Percentiles rank a stretch among this genome's conserved stretches.
Evolutionary conservation across 345 rosid species (phyloP).

Genomic region (Salix viminalis): DNA sequence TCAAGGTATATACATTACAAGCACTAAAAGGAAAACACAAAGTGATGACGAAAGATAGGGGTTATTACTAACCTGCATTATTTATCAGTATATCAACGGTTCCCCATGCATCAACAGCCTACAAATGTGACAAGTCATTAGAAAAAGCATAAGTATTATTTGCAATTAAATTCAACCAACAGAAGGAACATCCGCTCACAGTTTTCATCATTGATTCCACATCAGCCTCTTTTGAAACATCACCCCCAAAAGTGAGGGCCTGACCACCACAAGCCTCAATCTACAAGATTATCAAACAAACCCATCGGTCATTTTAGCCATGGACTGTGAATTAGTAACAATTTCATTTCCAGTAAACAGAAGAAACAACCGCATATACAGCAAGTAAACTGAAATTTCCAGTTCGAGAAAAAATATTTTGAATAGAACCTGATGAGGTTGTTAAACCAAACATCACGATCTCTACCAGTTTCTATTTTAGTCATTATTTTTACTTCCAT

Average conservation of each 20-base stretch:
- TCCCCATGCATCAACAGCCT: conserved; percentile 96
- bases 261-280: conserved; percentile 87
- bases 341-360: not conserved
- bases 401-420: not conserved
- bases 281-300: conserved; percentile 37
- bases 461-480: not conserved
- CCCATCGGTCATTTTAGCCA: conserved; percentile 7
- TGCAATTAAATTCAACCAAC: not conserved
- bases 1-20: not conserved
- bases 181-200: conserved; percentile 41
- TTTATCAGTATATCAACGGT: conserved; percentile 86
- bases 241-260: conserved; percentile 92
- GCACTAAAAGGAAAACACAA: not conserved
- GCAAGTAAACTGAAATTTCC: not conserved
- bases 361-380: not conserved
- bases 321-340: conserved; percentile 1
- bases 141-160: not conserved
- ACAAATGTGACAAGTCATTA: conserved; percentile 25
- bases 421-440: not conserved
- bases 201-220: conserved; percentile 94
- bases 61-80: conserved; percentile 72
- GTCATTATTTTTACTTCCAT: not conserved
- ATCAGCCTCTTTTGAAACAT: conserved; percentile 88
- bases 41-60: not conserved
- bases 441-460: not conserved